Evolutionary conservation across 495 filamentous ascomycete genomes (phyloP).

Genomic region (Penicillium angulare): DNA sequence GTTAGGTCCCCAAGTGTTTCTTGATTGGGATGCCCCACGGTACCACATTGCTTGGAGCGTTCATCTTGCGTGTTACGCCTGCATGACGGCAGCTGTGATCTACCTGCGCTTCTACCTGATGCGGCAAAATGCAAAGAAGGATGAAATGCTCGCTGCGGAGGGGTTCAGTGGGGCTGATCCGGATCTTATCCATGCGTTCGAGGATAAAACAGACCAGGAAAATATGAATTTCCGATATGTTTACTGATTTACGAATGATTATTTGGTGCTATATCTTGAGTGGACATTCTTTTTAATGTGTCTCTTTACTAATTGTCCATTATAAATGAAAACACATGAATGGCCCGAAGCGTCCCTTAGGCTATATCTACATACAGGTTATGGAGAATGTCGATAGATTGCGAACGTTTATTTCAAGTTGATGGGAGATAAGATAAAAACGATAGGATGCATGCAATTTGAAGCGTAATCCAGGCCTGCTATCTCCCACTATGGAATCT

Average conservation of each 20-base stretch:
- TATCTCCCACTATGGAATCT: not conserved
- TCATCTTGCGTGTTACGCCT: constrained; percentile 40
- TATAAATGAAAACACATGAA: too few species aligned
- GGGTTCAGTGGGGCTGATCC: constrained; percentile 28
- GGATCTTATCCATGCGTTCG: constrained; percentile 41
- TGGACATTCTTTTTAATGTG: too few species aligned
- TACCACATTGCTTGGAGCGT: constrained; percentile 46
- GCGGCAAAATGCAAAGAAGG: constrained; percentile 41
- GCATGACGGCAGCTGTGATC: constrained; percentile 33
- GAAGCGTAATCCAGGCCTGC: too few species aligned
- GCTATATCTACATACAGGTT: too few species aligned
- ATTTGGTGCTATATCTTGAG: too few species aligned
- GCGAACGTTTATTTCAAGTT: too few species aligned
- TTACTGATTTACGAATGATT: constrained; percentile 26
- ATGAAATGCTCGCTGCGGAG: constrained; percentile 27
- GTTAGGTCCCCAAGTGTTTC: constrained; percentile 47
- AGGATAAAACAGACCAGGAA: constrained; percentile 49
- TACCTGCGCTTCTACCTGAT: constrained; percentile 39
- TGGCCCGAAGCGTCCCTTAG: too few species aligned
- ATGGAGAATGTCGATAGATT: too few species aligned
- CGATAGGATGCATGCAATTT: too few species aligned
- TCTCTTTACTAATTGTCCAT: too few species aligned
- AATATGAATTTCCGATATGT: constrained; percentile 50
- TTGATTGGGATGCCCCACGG: constrained; percentile 33
- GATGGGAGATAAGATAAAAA: too few species aligned